Percentiles rank a stretch among this genome's conserved stretches.
Conservation (phyloP, 345 rosid genomes). For the Durio zibethinus region DNA sequence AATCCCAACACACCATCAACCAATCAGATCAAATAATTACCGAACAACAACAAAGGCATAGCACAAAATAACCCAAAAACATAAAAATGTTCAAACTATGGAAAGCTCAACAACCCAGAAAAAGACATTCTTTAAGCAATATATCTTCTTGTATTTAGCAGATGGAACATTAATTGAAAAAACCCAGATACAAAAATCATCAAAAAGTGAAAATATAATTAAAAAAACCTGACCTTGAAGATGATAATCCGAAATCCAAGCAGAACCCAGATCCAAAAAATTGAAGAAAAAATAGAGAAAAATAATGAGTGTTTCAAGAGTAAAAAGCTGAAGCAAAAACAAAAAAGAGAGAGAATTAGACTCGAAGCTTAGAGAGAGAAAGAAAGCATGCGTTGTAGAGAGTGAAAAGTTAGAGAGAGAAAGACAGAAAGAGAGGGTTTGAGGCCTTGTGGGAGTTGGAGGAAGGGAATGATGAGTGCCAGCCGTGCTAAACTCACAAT, state of each 20-base stretch:
- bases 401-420: conserved; percentile 33
- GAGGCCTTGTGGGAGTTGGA: conserved; percentile 49
- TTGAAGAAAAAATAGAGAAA: conserved; percentile 2
- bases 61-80: neutral
- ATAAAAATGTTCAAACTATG: conserved; percentile 3
- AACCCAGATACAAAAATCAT: conserved; percentile 17
- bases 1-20: conserved; percentile 5
- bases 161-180: conserved; percentile 9
- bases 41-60: neutral
- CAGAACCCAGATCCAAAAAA: conserved; percentile 61
- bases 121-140: neutral
- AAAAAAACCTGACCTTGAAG: conserved; percentile 32
- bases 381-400: conserved; percentile 20
- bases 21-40: conserved; percentile 37
- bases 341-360: conserved; percentile 26
- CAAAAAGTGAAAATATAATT: conserved; percentile 3
- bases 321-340: conserved; percentile 23
- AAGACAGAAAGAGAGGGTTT: conserved; percentile 11
- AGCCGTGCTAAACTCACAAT: conserved; percentile 66
- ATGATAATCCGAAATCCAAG: conserved; percentile 19
- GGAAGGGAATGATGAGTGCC: conserved; percentile 89
- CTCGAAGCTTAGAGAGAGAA: conserved; percentile 31
- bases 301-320: conserved; percentile 18
- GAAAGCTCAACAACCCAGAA: neutral
- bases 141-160: conserved; percentile 14